These are phyloP conservation scores for Candida xiaguanensis DNA, from an alignment of 805 yeast species.

Conservation along the genomic window DNA sequence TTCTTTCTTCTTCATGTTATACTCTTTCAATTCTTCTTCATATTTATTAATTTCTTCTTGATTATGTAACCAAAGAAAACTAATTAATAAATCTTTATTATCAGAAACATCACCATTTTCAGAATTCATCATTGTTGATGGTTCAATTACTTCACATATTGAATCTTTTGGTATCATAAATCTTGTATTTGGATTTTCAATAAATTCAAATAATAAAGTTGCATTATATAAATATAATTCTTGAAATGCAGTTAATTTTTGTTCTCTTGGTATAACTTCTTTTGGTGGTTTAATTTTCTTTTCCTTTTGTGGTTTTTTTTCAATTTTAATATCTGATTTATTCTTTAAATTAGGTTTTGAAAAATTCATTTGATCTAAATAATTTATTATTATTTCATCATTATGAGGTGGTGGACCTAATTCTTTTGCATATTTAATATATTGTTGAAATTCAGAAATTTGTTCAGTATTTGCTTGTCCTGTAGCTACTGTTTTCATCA, in stretches of 20 bases:
- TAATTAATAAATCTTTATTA: constrained; percentile 40
- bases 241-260: constrained; percentile 70
- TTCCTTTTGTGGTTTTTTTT: constrained; percentile 15
- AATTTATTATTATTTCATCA: constrained; percentile 8
- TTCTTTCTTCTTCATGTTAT: constrained; percentile 24
- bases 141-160: constrained; percentile 55
- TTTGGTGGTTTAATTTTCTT: constrained; percentile 14
- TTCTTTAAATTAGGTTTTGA: constrained; percentile 30
- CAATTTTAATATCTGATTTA: not conserved
- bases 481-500: constrained; percentile 85
- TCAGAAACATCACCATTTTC: constrained; percentile 19
- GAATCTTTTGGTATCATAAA: constrained; percentile 74
- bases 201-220: constrained; percentile 78
- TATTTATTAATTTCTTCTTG: constrained; percentile 45
- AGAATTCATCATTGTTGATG: constrained; percentile 19
- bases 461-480: constrained; percentile 73
- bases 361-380: not conserved
- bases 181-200: constrained; percentile 73
- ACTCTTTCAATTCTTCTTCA: constrained; percentile 31
- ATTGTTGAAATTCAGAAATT: constrained; percentile 73
- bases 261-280: constrained; percentile 40
- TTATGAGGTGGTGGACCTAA: constrained; percentile 57
- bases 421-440: constrained; percentile 71
- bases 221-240: constrained; percentile 67
- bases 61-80: constrained; percentile 51